Conservation (phyloP, 31 red algal species). For the Asparagopsis taxiformis region DNA sequence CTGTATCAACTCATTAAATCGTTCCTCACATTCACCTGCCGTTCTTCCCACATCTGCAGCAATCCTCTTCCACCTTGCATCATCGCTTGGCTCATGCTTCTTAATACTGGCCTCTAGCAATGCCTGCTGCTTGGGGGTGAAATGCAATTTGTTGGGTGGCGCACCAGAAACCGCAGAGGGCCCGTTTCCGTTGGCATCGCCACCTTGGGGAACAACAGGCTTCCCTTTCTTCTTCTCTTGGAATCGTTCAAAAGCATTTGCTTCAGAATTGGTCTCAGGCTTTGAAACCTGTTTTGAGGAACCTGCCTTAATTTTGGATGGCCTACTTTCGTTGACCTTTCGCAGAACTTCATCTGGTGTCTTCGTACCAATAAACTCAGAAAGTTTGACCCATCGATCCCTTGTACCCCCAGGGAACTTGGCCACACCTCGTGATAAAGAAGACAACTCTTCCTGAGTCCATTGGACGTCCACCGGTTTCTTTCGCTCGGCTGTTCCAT, state of each 20-base stretch:
- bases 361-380: constrained; percentile 63
- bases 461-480: constrained; percentile 21
- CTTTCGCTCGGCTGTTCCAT: not conserved
- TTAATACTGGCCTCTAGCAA: constrained; percentile 68
- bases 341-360: constrained; percentile 47
- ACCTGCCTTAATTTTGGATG: constrained; percentile 26
- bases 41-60: constrained; percentile 47
- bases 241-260: constrained; percentile 44
- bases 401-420: constrained; percentile 85
- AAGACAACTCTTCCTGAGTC: constrained; percentile 62
- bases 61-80: constrained; percentile 48
- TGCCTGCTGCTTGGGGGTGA: constrained; percentile 77
- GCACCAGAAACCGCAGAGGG: constrained; percentile 9
- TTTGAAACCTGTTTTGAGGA: not conserved
- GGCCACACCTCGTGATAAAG: constrained; percentile 64
- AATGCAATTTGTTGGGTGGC: constrained; percentile 59
- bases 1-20: constrained; percentile 65
- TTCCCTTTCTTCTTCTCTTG: constrained; percentile 68
- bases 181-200: not conserved
- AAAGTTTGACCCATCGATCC: constrained; percentile 66
- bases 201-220: constrained; percentile 23
- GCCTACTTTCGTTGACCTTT: constrained; percentile 57
- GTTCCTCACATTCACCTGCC: constrained; percentile 56
- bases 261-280: not conserved
- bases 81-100: constrained; percentile 35